phyloP scores from a whole-genome alignment of 2,329 filamentous ascomycete genomes.

The Ilyonectria mors-panacis region DNA sequence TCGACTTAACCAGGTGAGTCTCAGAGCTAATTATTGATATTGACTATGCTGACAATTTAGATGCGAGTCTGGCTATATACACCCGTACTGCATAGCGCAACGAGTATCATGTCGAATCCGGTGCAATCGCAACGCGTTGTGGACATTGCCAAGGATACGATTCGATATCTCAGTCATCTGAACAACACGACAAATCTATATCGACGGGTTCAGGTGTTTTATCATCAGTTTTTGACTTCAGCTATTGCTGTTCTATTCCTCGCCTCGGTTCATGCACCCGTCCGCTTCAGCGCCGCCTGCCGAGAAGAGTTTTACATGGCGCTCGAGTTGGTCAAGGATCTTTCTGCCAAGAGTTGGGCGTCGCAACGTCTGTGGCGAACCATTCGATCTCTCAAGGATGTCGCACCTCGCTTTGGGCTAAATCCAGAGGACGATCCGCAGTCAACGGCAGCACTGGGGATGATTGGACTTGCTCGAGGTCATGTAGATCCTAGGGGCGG shows the following conservation, averaged over 20 bases:
- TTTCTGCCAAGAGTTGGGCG: slow-evolving; percentile 80
- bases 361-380: slow-evolving; percentile 82
- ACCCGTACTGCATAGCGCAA: slow-evolving; percentile 87
- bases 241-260: slow-evolving; percentile 83
- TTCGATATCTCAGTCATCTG: slow-evolving; percentile 78
- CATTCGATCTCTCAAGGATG: slow-evolving; percentile 78
- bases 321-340: slow-evolving; percentile 79
- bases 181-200: slow-evolving; percentile 83
- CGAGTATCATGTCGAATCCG: slow-evolving; percentile 84
- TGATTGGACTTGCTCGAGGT: slow-evolving; percentile 67
- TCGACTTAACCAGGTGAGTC: slow-evolving; percentile 80
- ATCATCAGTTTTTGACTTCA: slow-evolving; percentile 84
- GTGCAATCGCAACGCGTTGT: slow-evolving; percentile 81
- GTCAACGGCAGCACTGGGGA: slow-evolving; percentile 66
- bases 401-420: slow-evolving; percentile 78
- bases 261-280: slow-evolving; percentile 81
- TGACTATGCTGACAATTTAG: slow-evolving; percentile 43
- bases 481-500: slow-evolving; percentile 48
- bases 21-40: not conserved
- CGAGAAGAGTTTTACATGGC: slow-evolving; percentile 86
- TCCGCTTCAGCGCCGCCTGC: slow-evolving; percentile 77
- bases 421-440: slow-evolving; percentile 64
- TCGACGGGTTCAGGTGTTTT: slow-evolving; percentile 79
- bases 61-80: slow-evolving; percentile 92
- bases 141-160: slow-evolving; percentile 82